These are phyloP conservation scores for Grosmannia huntii DNA, from an alignment of 2,329 filamentous ascomycete species.

Conservation along the genomic window DNA sequence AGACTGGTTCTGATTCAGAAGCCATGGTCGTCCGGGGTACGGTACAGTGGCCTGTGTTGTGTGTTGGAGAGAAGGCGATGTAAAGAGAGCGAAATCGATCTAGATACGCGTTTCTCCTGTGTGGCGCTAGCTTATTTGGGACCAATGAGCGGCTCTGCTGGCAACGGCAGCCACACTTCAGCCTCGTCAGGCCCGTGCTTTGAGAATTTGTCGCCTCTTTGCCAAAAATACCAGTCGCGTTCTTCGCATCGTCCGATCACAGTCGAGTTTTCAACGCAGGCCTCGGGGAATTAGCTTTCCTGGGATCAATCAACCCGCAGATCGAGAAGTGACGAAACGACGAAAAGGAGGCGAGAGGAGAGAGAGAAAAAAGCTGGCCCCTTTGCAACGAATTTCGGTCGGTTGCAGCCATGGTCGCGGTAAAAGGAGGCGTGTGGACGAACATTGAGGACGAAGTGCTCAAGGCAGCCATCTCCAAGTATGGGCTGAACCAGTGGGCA, in stretches of 20 bases:
- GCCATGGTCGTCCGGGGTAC: conserved; percentile 2
- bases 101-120: neutral
- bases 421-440: conserved; percentile 64
- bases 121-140: conserved; percentile 3
- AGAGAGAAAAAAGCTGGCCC: neutral
- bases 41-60: no score
- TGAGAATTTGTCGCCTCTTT: neutral
- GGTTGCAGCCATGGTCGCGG: conserved; percentile 48
- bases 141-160: neutral
- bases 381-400: neutral
- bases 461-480: conserved; percentile 89
- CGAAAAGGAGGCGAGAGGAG: no score
- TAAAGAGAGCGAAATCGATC: no score
- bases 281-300: no score
- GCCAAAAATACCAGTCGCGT: neutral
- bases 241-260: neutral
- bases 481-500: conserved; percentile 95
- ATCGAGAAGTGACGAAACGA: neutral
- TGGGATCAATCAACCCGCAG: neutral
- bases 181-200: conserved; percentile 8
- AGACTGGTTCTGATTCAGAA: conserved; percentile 1
- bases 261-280: neutral
- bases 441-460: conserved; percentile 90
- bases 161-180: conserved; percentile 9
- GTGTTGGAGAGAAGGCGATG: no score